These are phyloP conservation scores for Peronospora farinosa DNA, from an alignment of 352 stramenopile genomes.

Conservation along the genomic window DNA sequence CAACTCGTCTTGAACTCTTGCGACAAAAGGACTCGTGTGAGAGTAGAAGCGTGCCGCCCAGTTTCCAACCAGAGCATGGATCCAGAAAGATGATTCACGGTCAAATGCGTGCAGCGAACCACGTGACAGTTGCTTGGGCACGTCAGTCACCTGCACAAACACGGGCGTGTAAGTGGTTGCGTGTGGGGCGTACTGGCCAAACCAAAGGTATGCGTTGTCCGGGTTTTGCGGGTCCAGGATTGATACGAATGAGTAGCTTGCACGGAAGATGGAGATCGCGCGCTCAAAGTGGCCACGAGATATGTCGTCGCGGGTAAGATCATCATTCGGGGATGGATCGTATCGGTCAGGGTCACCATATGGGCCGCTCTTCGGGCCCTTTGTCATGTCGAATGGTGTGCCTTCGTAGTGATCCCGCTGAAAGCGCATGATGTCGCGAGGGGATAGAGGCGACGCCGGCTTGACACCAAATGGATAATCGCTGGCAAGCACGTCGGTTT, in stretches of 20 bases:
- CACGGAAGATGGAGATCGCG: constrained; percentile 91
- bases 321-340: constrained; percentile 40
- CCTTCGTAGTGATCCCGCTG: constrained; percentile 92
- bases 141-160: constrained; percentile 53
- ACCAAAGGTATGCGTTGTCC: constrained; percentile 74
- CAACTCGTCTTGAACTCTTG: constrained; percentile 46
- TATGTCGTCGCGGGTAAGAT: constrained; percentile 51
- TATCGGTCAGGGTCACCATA: constrained; percentile 90
- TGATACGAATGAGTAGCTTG: constrained; percentile 86
- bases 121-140: constrained; percentile 43
- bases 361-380: constrained; percentile 67
- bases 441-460: constrained; percentile 40
- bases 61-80: constrained; percentile 78
- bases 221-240: constrained; percentile 50
- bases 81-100: constrained; percentile 63
- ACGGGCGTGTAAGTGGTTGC: constrained; percentile 86
- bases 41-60: constrained; percentile 76
- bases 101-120: constrained; percentile 68
- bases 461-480: constrained; percentile 88
- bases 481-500: constrained; percentile 63
- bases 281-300: constrained; percentile 76
- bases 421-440: constrained; percentile 87
- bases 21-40: constrained; percentile 54
- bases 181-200: constrained; percentile 88
- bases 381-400: constrained; percentile 87